phyloP scores from a whole-genome alignment of 768 basidiomycete genomes.

The Lyophyllum shimeji region DNA sequence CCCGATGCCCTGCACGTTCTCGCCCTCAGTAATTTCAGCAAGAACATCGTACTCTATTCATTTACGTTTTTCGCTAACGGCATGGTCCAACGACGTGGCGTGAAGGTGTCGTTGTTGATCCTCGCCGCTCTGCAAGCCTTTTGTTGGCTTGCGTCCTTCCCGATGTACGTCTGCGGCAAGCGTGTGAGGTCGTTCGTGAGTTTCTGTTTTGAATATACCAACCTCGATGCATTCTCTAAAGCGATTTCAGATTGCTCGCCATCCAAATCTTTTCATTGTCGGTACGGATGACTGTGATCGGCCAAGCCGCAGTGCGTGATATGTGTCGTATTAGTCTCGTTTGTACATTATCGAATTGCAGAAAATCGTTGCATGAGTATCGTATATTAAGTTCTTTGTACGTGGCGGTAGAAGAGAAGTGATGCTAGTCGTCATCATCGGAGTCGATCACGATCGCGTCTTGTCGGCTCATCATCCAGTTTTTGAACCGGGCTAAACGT shows the following conservation, averaged over 20 bases:
- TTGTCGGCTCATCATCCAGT: conserved; percentile 44
- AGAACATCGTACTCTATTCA: conserved; percentile 45
- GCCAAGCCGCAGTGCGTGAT: not conserved
- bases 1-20: conserved; percentile 39
- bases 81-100: conserved; percentile 36
- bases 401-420: too few species aligned
- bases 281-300: not conserved
- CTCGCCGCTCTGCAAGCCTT: conserved; percentile 39
- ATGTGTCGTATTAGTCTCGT: not conserved
- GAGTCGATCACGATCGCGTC: conserved; percentile 36
- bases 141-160: conserved; percentile 40
- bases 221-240: not conserved
- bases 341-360: too few species aligned
- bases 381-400: too few species aligned
- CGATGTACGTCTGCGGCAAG: conserved; percentile 46
- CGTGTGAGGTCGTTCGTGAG: conserved; percentile 40
- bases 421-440: not conserved
- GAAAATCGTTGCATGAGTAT: too few species aligned
- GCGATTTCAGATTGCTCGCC: not conserved
- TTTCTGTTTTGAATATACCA: not conserved
- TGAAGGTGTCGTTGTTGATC: conserved; percentile 38
- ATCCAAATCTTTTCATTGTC: not conserved
- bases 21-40: conserved; percentile 41
- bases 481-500: conserved; percentile 45
- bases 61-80: conserved; percentile 45